Evolutionary conservation across 768 basidiomycete genomes (phyloP).

Genomic region (Amanita rubescens): DNA sequence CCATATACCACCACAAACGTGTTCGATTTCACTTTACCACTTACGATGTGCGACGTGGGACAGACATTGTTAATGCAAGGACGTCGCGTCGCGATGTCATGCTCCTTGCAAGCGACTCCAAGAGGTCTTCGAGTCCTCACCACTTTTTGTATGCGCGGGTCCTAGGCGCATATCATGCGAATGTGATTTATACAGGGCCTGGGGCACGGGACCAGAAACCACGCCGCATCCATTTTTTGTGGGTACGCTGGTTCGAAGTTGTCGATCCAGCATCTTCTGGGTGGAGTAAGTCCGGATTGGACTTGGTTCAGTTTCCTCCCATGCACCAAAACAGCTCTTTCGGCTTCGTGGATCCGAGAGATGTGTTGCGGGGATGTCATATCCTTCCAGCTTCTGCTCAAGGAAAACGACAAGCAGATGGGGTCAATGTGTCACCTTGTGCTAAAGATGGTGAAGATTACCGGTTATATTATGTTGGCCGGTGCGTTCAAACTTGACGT

Average conservation of each 20-base stretch:
- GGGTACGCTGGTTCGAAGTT: constrained; percentile 20
- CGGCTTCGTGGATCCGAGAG: constrained; percentile 36
- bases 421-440: constrained; percentile 6
- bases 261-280: constrained; percentile 9
- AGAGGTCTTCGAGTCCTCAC: constrained; percentile 7
- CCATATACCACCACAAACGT: constrained; percentile 20
- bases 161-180: constrained; percentile 21
- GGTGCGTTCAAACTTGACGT: constrained; percentile 17
- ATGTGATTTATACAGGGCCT: constrained; percentile 13
- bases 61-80: constrained; percentile 27
- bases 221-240: constrained; percentile 21
- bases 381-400: constrained; percentile 30
- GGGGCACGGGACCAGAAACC: background rate
- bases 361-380: constrained; percentile 29
- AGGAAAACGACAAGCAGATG: constrained; percentile 12
- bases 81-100: constrained; percentile 23
- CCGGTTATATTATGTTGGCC: constrained; percentile 27
- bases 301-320: constrained; percentile 25
- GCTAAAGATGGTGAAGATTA: constrained; percentile 15
- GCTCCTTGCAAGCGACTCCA: constrained; percentile 12
- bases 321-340: constrained; percentile 23
- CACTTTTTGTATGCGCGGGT: constrained; percentile 23
- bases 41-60: constrained; percentile 29
- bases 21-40: constrained; percentile 34
- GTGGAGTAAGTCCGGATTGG: constrained; percentile 17